Base-by-base conservation (phyloP, 805 yeast species). In the Kuraishia floccosa region DNA sequence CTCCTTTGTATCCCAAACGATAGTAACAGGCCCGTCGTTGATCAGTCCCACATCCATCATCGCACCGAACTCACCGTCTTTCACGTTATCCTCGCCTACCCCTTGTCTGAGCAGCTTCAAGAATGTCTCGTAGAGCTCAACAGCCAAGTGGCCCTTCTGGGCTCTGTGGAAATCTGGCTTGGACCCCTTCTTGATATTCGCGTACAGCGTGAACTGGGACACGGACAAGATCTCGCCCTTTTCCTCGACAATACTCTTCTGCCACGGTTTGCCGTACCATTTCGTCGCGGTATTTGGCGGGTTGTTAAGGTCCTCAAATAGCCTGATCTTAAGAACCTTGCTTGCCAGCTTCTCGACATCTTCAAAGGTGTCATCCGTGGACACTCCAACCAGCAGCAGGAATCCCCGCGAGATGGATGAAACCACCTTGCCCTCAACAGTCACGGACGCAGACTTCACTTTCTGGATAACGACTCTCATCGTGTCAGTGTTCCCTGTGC, bases 151-250 rank as follows among this genome's bases (percentile, higher is more conserved):
- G 13, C 96, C 95, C 52, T 79, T 83, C 35, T 87, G 94, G 1
- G 97, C 97, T 36, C 62, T 61, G 48, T 89, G 97, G 53, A 91
- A 85, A 48, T 91, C 96, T 0, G 98, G 97, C 47, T 89, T 89
- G 1, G 95, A 68, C 9, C 96, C 97, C 50, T 91, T 91, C 41
- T 74, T 80, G 14, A 91, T 72, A 25, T 70, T 79, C 0, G 85
- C 98, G 50, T 79, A 73, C 25, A 91, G 60, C 0, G 98, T 91
- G 57, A 91, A 91, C 49, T 91, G 98, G 2, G 96, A 84, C 1
- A 91, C 89, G 2, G 93, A 79, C 6, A 91, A 55, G 4, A 91
- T 75, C 43, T 80, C 79, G 10, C 85, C 93, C 3, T 65, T 53
- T 13, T 69, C 56, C 28, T 85, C 93, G 12, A 60, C 67, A 1